Evolutionary conservation across 2,329 filamentous ascomycete species (phyloP).

Genomic region (Phaeosphaeria sp.): DNA sequence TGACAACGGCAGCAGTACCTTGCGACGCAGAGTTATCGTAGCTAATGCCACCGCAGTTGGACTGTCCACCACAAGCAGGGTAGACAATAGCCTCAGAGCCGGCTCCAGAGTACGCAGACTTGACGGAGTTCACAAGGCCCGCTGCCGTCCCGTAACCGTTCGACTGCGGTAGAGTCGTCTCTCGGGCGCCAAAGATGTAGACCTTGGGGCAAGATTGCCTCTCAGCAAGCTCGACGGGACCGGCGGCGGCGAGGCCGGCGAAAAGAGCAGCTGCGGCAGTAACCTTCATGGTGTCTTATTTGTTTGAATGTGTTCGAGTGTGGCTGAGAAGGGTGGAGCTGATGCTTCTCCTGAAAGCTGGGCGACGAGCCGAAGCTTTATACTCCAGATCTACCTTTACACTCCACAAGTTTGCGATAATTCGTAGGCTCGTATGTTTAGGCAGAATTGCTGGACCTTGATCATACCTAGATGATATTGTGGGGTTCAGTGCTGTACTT

Average conservation of each 20-base stretch:
- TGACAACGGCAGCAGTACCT: slow-evolving; percentile 66
- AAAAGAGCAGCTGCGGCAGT: slow-evolving; percentile 38
- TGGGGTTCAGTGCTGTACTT: slow-evolving; percentile 31
- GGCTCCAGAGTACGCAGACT: slow-evolving; percentile 49
- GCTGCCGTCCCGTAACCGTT: slow-evolving; percentile 50
- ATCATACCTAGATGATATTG: slow-evolving; percentile 25
- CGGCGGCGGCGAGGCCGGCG: slow-evolving; percentile 41
- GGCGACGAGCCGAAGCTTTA: slow-evolving; percentile 21
- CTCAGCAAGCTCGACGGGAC: slow-evolving; percentile 45
- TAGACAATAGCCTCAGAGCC: slow-evolving; percentile 53
- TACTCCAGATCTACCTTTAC: slow-evolving; percentile 14
- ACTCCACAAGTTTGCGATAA: not conserved
- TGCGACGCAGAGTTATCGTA: slow-evolving; percentile 66
- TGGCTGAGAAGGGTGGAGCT: slow-evolving; percentile 12
- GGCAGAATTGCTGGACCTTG: slow-evolving; percentile 36
- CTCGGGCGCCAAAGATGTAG: slow-evolving; percentile 54
- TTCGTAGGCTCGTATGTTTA: slow-evolving; percentile 27
- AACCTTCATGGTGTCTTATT: slow-evolving; percentile 37
- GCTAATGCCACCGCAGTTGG: slow-evolving; percentile 63
- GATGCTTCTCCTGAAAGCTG: slow-evolving; percentile 13
- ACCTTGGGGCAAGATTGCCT: slow-evolving; percentile 51
- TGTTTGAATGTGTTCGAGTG: slow-evolving; percentile 3
- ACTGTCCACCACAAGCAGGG: slow-evolving; percentile 68
- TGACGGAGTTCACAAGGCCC: slow-evolving; percentile 51
- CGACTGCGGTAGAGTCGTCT: slow-evolving; percentile 49